Evolutionary conservation across 2,329 filamentous ascomycete genomes (phyloP), one percentile per base, ranked within the genome.

Genomic region (Talaromyces sp.): DNA sequence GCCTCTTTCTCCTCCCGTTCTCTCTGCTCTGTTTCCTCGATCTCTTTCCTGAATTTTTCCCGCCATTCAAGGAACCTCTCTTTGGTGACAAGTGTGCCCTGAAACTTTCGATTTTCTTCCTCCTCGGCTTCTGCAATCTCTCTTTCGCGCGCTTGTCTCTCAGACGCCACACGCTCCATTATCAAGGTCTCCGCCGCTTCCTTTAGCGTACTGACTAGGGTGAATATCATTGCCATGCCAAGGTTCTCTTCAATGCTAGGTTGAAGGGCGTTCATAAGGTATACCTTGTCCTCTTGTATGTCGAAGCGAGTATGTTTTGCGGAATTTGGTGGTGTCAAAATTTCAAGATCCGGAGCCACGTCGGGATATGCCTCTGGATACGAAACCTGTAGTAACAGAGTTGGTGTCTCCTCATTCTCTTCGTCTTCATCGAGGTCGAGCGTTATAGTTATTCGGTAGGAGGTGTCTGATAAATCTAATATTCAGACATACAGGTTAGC

Each of bases 191-290:
- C 94, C n/a, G 92, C 93, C 53, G 84, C 81, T 60, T 99, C 94
- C 71, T 97, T 97, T 60, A 99, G 77, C 0, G 88, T 85, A 13
- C 89, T 90, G 56, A 95, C 88, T 22, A 99, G 78, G 0, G 93
- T 91, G 75, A 97, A 99, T 1, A 99, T 79, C 94, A 99, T 99
- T 57, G 91, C 89, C 88, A 97, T 97, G 62, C 94, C 94, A 60
- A 97, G 77, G 65, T 92, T 97, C 73, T 99, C 94, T 71, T 94
- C 87, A 36, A 97, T 88, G 0, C 87, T 89, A 15, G 88, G 85
- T 39, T 84, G 74, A 11, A 97, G 79, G 1, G 83, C 82, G 53
- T 85, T 80, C 15, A 97, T 82, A 13, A 99, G 84, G 54, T 76
- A 75, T 17, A 84, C 80, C 70, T 90, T 91, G 79, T 99, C 94